These are phyloP conservation scores for Amyloporia xantha DNA, from an alignment of 768 basidiomycete genomes.

Conservation along the genomic window DNA sequence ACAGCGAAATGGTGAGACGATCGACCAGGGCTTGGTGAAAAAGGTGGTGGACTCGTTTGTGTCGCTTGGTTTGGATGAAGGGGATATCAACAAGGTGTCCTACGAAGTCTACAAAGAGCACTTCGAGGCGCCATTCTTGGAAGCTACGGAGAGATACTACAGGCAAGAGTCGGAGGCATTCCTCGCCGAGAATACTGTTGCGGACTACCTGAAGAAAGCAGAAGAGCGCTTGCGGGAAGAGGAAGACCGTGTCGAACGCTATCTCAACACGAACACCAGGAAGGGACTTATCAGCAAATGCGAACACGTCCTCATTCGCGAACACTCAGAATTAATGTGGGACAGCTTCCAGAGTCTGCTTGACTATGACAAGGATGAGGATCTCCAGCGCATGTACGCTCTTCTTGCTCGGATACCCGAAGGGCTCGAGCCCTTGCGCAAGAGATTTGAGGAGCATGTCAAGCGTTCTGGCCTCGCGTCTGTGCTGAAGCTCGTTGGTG, in stretches of 20 bases:
- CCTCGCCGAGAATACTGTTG: constrained; percentile 80
- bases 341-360: constrained; percentile 87
- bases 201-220: constrained; percentile 93
- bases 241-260: constrained; percentile 91
- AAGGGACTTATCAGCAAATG: constrained; percentile 77
- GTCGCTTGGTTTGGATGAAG: constrained; percentile 89
- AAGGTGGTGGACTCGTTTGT: constrained; percentile 94
- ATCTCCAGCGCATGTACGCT: constrained; percentile 91
- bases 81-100: constrained; percentile 86
- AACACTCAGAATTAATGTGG: constrained; percentile 81
- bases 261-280: constrained; percentile 84
- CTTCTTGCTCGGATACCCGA: constrained; percentile 86
- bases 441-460: constrained; percentile 93
- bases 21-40: constrained; percentile 90
- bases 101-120: constrained; percentile 91
- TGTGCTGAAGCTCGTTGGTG: constrained; percentile 61
- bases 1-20: constrained; percentile 89
- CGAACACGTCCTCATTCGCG: constrained; percentile 87
- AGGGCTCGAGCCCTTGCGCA: constrained; percentile 84
- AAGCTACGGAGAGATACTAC: constrained; percentile 87
- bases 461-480: constrained; percentile 83
- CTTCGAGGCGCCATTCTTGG: constrained; percentile 85
- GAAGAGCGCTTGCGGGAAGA: constrained; percentile 91
- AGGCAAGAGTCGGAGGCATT: constrained; percentile 87
- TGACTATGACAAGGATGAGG: constrained; percentile 92